Percentiles rank a stretch among this genome's conserved stretches.
Evolutionary conservation across 352 stramenopile species (phyloP).

Genomic region (Globisporangium acanthophoron): DNA sequence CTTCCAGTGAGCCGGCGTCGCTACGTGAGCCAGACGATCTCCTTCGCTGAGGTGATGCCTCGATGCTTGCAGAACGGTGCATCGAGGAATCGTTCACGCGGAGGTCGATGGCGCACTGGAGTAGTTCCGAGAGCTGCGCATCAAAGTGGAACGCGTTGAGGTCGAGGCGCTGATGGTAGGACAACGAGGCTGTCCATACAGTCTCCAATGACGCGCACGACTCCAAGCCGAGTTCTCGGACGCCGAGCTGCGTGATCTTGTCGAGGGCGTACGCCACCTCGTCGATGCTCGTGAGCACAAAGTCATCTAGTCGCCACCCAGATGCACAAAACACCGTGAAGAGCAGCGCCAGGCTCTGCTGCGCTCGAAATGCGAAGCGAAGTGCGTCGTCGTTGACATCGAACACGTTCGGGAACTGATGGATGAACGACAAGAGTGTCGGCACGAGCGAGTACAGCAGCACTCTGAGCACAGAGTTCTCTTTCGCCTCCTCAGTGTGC

Average conservation of each 20-base stretch:
- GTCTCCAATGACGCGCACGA: conserved; percentile 6
- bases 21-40: conserved; percentile 4
- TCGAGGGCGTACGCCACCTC: conserved; percentile 45
- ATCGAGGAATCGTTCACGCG: background rate
- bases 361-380: conserved; percentile 10
- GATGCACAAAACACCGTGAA: conserved; percentile 24
- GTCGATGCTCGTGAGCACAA: conserved; percentile 23
- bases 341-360: conserved; percentile 29
- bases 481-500: conserved; percentile 19
- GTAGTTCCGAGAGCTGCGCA: background rate
- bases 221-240: conserved; percentile 2
- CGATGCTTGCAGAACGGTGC: background rate
- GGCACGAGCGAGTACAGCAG: conserved; percentile 36
- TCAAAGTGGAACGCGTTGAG: conserved; percentile 11
- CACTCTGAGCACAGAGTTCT: conserved; percentile 31
- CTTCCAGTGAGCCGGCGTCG: conserved; percentile 1
- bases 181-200: conserved; percentile 7
- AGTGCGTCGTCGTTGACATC: conserved; percentile 23
- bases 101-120: conserved; percentile 5
- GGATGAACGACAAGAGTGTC: conserved; percentile 44
- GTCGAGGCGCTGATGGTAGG: conserved; percentile 11
- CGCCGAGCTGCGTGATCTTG: conserved; percentile 24
- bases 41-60: background rate
- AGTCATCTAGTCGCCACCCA: conserved; percentile 29
- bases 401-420: conserved; percentile 46